Conservation (phyloP, 257 asterid genomes). For the Linaria vulgaris region DNA sequence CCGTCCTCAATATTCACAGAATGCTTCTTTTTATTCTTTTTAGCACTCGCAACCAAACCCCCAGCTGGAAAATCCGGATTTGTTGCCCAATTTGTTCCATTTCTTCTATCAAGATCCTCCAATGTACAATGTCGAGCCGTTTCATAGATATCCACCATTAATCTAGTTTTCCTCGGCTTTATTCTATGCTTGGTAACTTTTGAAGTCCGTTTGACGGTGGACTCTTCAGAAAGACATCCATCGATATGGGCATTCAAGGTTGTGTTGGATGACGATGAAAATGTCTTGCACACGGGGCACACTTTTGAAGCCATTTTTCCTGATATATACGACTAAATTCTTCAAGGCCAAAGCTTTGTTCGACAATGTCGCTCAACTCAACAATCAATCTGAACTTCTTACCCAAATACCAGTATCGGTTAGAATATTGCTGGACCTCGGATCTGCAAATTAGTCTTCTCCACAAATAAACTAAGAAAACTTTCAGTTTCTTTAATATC, state of each 20-base stretch:
- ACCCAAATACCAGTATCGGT: constrained; percentile 29
- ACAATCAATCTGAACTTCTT: constrained; percentile 65
- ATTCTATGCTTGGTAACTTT: constrained; percentile 64
- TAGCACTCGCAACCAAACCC: constrained; percentile 37
- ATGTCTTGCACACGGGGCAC: constrained; percentile 94
- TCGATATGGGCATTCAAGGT: constrained; percentile 97
- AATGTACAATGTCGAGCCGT: constrained; percentile 67
- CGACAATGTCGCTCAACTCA: constrained; percentile 40
- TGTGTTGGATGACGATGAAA: constrained; percentile 91
- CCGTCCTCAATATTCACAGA: background rate
- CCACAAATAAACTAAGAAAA: background rate
- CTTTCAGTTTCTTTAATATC: too few species aligned
- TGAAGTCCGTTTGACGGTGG: constrained; percentile 44
- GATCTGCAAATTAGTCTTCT: constrained; percentile 31
- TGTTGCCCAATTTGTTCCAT: constrained; percentile 78
- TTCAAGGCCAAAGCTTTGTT: constrained; percentile 41
- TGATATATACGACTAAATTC: constrained; percentile 34
- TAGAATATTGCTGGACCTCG: constrained; percentile 33
- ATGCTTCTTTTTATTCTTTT: constrained; percentile 29
- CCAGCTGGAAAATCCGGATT: constrained; percentile 35
- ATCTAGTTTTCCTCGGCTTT: constrained; percentile 65
- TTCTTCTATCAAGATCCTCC: constrained; percentile 92
- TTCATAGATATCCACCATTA: constrained; percentile 74
- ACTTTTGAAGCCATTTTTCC: constrained; percentile 87
- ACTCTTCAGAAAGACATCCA: constrained; percentile 82